These are phyloP conservation scores for Naematelia aurantialba DNA, from an alignment of 768 basidiomycete genomes.

Conservation along the genomic window DNA sequence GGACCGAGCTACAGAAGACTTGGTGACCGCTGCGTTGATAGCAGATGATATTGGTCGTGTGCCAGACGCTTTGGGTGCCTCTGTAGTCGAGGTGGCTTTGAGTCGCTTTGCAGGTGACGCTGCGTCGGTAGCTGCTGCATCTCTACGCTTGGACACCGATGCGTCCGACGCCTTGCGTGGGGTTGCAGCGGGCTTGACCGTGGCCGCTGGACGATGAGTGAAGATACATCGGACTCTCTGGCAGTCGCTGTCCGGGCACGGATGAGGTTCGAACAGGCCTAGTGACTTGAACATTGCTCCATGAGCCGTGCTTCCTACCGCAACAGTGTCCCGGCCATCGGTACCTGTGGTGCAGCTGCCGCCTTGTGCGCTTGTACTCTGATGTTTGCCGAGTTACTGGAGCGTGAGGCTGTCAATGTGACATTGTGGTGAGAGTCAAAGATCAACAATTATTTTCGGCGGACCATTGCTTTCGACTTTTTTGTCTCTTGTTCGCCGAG, in stretches of 20 bases:
- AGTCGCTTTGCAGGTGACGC: neutral
- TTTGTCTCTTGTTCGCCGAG: neutral
- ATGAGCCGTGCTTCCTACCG: neutral
- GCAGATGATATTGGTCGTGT: no score
- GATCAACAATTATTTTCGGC: neutral
- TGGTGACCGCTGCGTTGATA: neutral
- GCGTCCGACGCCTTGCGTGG: neutral
- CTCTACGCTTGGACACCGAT: slow-evolving; percentile 2
- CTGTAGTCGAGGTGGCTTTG: neutral
- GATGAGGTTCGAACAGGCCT: slow-evolving; percentile 22
- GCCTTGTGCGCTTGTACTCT: no score
- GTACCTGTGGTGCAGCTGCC: no score
- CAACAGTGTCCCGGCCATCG: slow-evolving; percentile 5
- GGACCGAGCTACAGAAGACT: neutral
- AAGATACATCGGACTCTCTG: slow-evolving; percentile 37
- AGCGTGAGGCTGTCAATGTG: no score
- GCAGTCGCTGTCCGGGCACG: slow-evolving; percentile 35
- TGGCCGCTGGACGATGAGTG: slow-evolving; percentile 23
- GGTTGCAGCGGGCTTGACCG: slow-evolving; percentile 4
- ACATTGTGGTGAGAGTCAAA: no score
- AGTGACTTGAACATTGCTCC: slow-evolving; percentile 34
- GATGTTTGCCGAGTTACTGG: no score
- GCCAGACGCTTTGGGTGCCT: neutral
- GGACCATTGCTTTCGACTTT: neutral
- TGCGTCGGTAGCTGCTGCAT: neutral